Conservation (phyloP, 2,329 filamentous ascomycete genomes). For the Helotiales sp. region DNA sequence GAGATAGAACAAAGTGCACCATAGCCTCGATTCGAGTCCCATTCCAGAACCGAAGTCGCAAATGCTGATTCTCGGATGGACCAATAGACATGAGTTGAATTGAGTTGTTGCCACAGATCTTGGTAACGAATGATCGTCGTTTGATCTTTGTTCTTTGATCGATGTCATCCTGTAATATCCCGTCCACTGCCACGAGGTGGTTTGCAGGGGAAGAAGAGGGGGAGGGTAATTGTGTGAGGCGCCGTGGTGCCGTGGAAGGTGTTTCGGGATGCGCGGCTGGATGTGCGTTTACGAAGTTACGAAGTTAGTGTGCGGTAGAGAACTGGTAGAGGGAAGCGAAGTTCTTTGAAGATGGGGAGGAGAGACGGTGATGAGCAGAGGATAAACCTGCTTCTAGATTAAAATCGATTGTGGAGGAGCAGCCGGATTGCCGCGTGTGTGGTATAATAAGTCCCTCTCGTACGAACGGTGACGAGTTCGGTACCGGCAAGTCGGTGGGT, state of each 20-base stretch:
- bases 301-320: not conserved
- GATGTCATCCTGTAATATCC: not conserved
- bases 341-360: not conserved
- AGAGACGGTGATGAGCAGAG: not conserved
- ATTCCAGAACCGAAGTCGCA: not conserved
- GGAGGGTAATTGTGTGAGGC: not conserved
- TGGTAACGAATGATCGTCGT: constrained; percentile 5
- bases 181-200: not conserved
- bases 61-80: no score
- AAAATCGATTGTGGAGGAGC: not conserved
- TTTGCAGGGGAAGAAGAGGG: not conserved
- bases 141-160: constrained; percentile 8
- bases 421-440: not conserved
- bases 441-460: no score
- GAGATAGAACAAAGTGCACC: no score
- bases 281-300: no score
- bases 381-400: not conserved
- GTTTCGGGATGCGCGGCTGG: constrained; percentile 7
- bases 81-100: not conserved
- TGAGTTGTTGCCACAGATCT: not conserved
- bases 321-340: not conserved
- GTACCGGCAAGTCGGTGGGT: not conserved
- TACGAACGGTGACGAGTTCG: not conserved
- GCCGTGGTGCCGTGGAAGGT: not conserved
- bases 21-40: not conserved